These are phyloP conservation scores for Penicillium oxalicum DNA, from an alignment of 2,329 filamentous ascomycete genomes.

Conservation along the genomic window DNA sequence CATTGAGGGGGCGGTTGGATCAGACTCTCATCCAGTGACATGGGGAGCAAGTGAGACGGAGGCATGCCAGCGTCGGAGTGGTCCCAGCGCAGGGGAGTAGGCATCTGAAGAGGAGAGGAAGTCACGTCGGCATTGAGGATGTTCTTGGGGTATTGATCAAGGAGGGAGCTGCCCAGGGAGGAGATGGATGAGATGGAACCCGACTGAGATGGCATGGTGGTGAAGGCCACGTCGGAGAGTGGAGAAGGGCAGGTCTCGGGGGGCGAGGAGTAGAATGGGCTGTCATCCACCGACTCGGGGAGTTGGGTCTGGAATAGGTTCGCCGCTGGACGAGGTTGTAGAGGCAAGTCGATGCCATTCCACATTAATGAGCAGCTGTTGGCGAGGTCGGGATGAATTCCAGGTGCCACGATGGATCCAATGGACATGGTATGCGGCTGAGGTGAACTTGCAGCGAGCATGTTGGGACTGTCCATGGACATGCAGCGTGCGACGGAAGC, in stretches of 20 bases:
- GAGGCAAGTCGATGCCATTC: conserved; percentile 32
- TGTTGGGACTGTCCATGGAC: conserved; percentile 19
- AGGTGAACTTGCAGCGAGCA: conserved; percentile 24
- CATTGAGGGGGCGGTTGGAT: conserved; percentile 29
- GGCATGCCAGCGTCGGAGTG: conserved; percentile 23
- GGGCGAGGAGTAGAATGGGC: conserved; percentile 38
- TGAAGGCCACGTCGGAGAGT: conserved; percentile 32
- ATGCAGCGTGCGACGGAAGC: conserved; percentile 18
- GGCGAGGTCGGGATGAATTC: conserved; percentile 29
- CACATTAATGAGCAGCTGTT: conserved; percentile 31
- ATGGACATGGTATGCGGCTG: conserved; percentile 33
- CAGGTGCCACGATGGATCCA: conserved; percentile 31
- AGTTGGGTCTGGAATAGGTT: conserved; percentile 29
- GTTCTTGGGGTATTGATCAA: conserved; percentile 32
- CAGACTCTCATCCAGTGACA: conserved; percentile 31
- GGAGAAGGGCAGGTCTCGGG: conserved; percentile 43
- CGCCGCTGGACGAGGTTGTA: conserved; percentile 24
- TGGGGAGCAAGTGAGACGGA: conserved; percentile 30
- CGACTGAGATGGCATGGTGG: conserved; percentile 27
- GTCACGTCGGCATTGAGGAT: conserved; percentile 29
- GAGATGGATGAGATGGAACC: conserved; percentile 29
- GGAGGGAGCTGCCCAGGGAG: conserved; percentile 29
- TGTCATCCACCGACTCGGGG: conserved; percentile 35
- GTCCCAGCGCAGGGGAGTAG: conserved; percentile 31
- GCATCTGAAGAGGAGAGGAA: conserved; percentile 31